phyloP scores from a whole-genome alignment of 1,139 yeast species.

The Protomyces gravidus region DNA sequence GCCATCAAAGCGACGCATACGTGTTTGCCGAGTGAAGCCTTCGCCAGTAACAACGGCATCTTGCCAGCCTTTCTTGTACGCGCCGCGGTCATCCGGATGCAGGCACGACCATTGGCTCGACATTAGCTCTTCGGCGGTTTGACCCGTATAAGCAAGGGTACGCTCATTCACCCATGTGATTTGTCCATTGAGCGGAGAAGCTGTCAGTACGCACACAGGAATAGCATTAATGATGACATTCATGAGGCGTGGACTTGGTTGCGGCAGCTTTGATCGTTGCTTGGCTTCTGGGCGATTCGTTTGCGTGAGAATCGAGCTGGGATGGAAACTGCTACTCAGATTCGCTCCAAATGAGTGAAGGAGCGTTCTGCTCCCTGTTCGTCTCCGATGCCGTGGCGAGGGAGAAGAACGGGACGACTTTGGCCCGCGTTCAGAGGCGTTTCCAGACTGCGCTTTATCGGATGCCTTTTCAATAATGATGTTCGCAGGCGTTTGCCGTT shows the following conservation, averaged over 20 bases:
- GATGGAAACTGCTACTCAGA: conserved; percentile 10
- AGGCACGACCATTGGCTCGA: conserved; percentile 36
- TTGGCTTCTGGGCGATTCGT: neutral
- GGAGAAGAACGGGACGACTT: conserved; percentile 8
- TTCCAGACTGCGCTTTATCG: neutral
- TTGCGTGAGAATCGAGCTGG: neutral
- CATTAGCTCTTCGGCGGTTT: conserved; percentile 39
- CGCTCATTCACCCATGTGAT: conserved; percentile 42
- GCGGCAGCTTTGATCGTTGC: conserved; percentile 4
- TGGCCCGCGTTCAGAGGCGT: neutral
- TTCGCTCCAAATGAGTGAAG: conserved; percentile 26
- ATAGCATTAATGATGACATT: conserved; percentile 41
- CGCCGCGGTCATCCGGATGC: conserved; percentile 39
- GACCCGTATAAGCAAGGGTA: conserved; percentile 40
- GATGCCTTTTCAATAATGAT: neutral
- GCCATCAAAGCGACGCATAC: conserved; percentile 41
- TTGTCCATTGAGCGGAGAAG: conserved; percentile 40
- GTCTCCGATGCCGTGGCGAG: conserved; percentile 11
- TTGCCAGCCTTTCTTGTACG: conserved; percentile 38
- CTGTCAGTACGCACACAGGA: conserved; percentile 42
- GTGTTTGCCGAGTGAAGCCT: conserved; percentile 38
- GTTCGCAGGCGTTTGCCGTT: neutral
- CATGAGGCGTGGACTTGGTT: conserved; percentile 34
- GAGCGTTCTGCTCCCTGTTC: conserved; percentile 9
- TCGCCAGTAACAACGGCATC: conserved; percentile 39